phyloP scores from a whole-genome alignment of 192 early-diverging fungal genomes.

The Gamsiella multidivaricata region DNA sequence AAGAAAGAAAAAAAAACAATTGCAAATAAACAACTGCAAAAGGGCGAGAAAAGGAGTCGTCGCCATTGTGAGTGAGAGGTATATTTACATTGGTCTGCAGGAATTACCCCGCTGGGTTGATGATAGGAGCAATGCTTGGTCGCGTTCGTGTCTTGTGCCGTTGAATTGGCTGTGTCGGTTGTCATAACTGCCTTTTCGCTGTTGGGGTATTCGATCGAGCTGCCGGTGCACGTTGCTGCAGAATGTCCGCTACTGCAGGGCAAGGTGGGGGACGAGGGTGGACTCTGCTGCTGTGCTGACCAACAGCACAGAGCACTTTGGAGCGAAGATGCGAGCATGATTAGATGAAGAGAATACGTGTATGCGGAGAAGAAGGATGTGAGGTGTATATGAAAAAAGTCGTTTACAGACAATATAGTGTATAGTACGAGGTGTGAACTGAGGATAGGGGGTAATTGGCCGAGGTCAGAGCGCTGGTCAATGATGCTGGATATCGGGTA shows the following conservation, averaged over 20 bases:
- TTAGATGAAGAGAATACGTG: not conserved
- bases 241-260: not conserved
- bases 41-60: not conserved
- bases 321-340: conserved; percentile 4
- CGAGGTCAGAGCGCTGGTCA: no score
- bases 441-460: not conserved
- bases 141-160: not conserved
- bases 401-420: no score
- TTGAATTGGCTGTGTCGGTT: not conserved
- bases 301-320: conserved; percentile 44
- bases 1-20: not conserved
- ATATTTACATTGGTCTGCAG: not conserved
- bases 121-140: not conserved
- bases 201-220: conserved; percentile 2
- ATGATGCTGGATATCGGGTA: no score
- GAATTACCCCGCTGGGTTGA: not conserved
- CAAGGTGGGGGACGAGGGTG: conserved; percentile 27
- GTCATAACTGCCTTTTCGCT: conserved; percentile 8
- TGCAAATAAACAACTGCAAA: no score
- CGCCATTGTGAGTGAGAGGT: not conserved
- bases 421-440: not conserved
- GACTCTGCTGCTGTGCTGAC: conserved; percentile 34
- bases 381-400: no score
- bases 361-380: not conserved
- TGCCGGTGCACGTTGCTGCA: conserved; percentile 15